Percentiles rank a stretch among this genome's conserved stretches.
phyloP scores from a whole-genome alignment of 257 asterid genomes.

The Asclepias syriaca region DNA sequence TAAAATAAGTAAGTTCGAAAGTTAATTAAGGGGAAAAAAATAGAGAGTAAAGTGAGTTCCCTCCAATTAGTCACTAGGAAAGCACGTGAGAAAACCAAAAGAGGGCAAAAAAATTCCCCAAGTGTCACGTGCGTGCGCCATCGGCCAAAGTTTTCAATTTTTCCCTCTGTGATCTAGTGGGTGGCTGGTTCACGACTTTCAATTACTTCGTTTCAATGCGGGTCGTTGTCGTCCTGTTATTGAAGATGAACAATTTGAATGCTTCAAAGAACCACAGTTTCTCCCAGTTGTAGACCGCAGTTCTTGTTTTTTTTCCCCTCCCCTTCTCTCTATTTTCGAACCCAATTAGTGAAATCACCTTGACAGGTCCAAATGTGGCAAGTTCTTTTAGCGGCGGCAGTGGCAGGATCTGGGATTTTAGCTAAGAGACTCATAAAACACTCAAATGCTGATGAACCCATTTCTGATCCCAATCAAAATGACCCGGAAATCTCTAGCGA shows the following conservation, averaged over 20 bases:
- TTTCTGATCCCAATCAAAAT: conserved; percentile 14
- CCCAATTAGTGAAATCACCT: not conserved
- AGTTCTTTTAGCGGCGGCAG: conserved; percentile 58
- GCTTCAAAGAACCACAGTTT: not conserved
- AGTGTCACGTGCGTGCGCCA: not conserved
- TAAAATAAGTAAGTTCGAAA: too few species aligned
- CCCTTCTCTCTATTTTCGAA: conserved; percentile 4
- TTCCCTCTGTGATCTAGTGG: not conserved
- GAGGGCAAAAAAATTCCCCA: not conserved
- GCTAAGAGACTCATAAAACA: conserved; percentile 51
- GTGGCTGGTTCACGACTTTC: not conserved
- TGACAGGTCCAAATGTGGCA: conserved; percentile 53
- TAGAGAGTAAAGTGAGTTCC: not conserved
- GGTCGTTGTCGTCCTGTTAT: conserved; percentile 15
- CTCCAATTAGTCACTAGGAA: conserved; percentile 19
- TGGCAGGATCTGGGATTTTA: conserved; percentile 74
- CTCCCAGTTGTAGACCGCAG: not conserved
- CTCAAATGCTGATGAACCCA: conserved; percentile 29
- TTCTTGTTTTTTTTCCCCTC: not conserved
- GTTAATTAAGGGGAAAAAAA: too few species aligned
- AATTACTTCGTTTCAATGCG: conserved; percentile 15
- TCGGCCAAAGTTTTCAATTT: not conserved
- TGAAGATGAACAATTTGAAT: conserved; percentile 1
- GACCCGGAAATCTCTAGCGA: conserved; percentile 2
- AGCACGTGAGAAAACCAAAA: conserved; percentile 20